Percentiles rank a stretch among this genome's conserved stretches.
phyloP scores from a whole-genome alignment of 352 stramenopile species.

The Thalassiosira livingstoniorum region DNA sequence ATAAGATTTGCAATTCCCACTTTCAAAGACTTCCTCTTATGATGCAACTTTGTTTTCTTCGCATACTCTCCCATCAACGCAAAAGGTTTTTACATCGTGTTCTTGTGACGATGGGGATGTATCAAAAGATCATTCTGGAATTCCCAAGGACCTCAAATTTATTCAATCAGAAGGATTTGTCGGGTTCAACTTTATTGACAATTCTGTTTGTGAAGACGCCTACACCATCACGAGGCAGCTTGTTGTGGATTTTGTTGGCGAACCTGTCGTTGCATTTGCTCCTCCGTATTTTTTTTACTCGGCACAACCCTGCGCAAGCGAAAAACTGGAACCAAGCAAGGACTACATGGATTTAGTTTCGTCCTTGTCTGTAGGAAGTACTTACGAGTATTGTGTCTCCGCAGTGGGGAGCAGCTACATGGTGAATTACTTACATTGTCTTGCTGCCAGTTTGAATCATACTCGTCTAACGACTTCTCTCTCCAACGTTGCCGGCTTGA shows the following conservation, averaged over 20 bases:
- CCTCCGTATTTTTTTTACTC: conserved; percentile 15
- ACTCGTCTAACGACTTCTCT: no score
- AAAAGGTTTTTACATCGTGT: neutral
- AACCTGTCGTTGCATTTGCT: neutral
- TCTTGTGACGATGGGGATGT: neutral
- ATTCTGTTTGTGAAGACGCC: conserved; percentile 17
- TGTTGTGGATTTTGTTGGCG: neutral
- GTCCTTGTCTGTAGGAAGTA: neutral
- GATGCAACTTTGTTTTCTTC: neutral
- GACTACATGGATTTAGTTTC: conserved; percentile 15
- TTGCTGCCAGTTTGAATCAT: no score
- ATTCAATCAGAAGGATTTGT: conserved; percentile 5
- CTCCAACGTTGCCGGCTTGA: no score
- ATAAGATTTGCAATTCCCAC: no score
- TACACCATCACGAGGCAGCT: conserved; percentile 13
- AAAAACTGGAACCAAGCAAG: neutral
- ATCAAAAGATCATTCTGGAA: neutral
- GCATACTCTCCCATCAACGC: neutral
- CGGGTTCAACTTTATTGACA: conserved; percentile 28
- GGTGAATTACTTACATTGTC: no score
- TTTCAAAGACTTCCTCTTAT: no score
- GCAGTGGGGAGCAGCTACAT: conserved; percentile 1
- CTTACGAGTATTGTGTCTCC: conserved; percentile 19
- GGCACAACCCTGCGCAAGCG: neutral
- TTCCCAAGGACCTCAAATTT: neutral